These are phyloP conservation scores for Bipolaris victoriae DNA, from an alignment of 2,329 filamentous ascomycete species.

Conservation along the genomic window DNA sequence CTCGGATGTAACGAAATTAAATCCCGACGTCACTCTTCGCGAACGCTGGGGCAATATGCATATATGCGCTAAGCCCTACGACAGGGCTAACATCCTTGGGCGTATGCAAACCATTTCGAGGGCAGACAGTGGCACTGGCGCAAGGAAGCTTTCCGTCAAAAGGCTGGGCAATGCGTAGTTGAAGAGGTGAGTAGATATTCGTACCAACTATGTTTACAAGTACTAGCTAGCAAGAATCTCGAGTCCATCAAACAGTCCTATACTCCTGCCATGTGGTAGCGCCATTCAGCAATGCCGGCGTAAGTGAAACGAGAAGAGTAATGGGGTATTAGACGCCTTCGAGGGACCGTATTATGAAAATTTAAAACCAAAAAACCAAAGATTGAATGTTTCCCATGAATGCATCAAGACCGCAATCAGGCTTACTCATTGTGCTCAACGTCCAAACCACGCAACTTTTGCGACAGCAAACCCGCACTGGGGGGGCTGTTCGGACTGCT, in stretches of 20 bases:
- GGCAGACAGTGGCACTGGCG: not conserved
- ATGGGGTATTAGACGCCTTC: constrained; percentile 6
- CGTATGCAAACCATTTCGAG: not conserved
- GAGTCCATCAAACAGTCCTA: no score
- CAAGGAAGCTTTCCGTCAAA: not conserved
- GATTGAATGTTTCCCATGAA: not conserved
- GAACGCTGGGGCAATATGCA: constrained; percentile 6
- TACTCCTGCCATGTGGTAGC: not conserved
- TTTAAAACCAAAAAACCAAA: not conserved
- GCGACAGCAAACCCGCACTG: constrained; percentile 73
- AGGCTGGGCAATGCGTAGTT: not conserved
- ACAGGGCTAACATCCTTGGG: not conserved
- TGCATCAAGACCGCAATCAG: not conserved
- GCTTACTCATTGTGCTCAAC: constrained; percentile 44
- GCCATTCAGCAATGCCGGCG: not conserved
- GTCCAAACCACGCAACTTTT: constrained; percentile 69
- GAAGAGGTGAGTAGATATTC: constrained; percentile 1
- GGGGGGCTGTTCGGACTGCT: constrained; percentile 60
- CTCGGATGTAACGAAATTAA: constrained; percentile 29
- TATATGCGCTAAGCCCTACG: constrained; percentile 14
- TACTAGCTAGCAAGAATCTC: not conserved
- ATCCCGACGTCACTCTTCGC: constrained; percentile 32
- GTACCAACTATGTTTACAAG: not conserved
- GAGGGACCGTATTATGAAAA: not conserved
- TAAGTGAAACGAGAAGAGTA: not conserved